Evolutionary conservation across 768 basidiomycete genomes (phyloP).

Genomic region (Mycena rebaudengoi): DNA sequence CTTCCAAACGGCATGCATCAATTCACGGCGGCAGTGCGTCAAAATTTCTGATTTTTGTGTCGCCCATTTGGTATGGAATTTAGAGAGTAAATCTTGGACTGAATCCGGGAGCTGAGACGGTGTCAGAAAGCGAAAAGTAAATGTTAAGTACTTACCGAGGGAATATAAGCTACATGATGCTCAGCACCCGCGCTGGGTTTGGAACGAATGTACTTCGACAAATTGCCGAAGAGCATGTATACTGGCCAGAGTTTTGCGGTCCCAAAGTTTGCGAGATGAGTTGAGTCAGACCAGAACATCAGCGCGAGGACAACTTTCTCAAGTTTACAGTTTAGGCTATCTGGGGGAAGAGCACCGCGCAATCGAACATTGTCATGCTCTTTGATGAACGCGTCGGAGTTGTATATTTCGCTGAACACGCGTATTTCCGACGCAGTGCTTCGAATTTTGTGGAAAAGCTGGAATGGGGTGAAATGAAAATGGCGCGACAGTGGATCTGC

Average conservation of each 20-base stretch:
- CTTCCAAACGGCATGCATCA: slow-evolving; percentile 35
- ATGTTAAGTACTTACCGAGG: slow-evolving; percentile 28
- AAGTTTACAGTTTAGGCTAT: slow-evolving; percentile 22
- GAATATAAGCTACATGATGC: slow-evolving; percentile 45
- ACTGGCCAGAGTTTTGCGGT: slow-evolving; percentile 42
- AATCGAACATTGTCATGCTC: slow-evolving; percentile 27
- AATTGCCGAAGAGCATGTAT: slow-evolving; percentile 43
- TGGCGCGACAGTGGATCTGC: slow-evolving; percentile 18
- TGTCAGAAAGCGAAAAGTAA: slow-evolving; percentile 12
- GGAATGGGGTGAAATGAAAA: slow-evolving; percentile 35
- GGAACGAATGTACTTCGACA: slow-evolving; percentile 43
- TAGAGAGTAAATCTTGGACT: slow-evolving; percentile 29
- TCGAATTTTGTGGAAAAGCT: slow-evolving; percentile 23
- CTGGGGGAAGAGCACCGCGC: slow-evolving; percentile 26
- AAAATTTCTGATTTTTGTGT: slow-evolving; percentile 29
- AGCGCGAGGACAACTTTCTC: slow-evolving; percentile 32
- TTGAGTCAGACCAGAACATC: slow-evolving; percentile 41
- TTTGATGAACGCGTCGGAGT: slow-evolving; percentile 26
- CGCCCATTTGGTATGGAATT: slow-evolving; percentile 17
- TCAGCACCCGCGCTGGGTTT: slow-evolving; percentile 27
- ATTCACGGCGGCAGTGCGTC: slow-evolving; percentile 36
- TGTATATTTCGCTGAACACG: slow-evolving; percentile 29
- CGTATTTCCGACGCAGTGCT: not conserved
- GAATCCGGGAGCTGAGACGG: slow-evolving; percentile 34
- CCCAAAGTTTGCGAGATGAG: slow-evolving; percentile 39